Conservation (phyloP, 371 early-diverging fungal genomes). For the Circinella umbellata region DNA sequence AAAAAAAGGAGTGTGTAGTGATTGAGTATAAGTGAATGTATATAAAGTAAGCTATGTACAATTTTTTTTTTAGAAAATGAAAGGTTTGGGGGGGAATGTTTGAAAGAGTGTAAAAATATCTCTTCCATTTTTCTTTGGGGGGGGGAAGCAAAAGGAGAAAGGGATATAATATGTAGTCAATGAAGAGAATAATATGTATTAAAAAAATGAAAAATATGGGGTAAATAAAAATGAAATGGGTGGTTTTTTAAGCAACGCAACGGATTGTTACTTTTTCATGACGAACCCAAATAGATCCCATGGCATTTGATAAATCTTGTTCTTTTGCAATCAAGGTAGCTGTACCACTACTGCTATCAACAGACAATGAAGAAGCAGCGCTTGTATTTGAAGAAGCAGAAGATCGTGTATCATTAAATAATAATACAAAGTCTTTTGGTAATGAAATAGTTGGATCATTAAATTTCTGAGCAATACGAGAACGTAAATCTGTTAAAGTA, state of each 20-base stretch:
- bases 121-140: too few relatives aligned
- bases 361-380: conserved; percentile 20
- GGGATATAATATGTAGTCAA: too few relatives aligned
- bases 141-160: too few relatives aligned
- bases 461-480: conserved; percentile 29
- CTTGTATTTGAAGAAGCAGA: conserved; percentile 29
- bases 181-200: too few relatives aligned
- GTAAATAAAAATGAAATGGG: not conserved
- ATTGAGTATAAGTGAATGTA: not conserved
- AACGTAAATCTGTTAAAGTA: conserved; percentile 21
- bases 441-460: conserved; percentile 18
- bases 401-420: conserved; percentile 32
- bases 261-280: conserved; percentile 33
- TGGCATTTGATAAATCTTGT: conserved; percentile 23
- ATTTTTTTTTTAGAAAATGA: conserved; percentile 5
- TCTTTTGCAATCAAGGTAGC: conserved; percentile 24
- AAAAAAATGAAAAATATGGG: conserved; percentile 2
- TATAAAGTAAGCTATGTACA: conserved; percentile 2
- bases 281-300: conserved; percentile 27
- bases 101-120: too few relatives aligned
- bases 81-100: not conserved
- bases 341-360: conserved; percentile 13
- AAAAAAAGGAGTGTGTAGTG: not conserved
- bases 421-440: conserved; percentile 20
- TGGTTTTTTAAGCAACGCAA: conserved; percentile 18